Evolutionary conservation across 495 filamentous ascomycete species (phyloP).

Genomic region (Annulohypoxylon nitens): DNA sequence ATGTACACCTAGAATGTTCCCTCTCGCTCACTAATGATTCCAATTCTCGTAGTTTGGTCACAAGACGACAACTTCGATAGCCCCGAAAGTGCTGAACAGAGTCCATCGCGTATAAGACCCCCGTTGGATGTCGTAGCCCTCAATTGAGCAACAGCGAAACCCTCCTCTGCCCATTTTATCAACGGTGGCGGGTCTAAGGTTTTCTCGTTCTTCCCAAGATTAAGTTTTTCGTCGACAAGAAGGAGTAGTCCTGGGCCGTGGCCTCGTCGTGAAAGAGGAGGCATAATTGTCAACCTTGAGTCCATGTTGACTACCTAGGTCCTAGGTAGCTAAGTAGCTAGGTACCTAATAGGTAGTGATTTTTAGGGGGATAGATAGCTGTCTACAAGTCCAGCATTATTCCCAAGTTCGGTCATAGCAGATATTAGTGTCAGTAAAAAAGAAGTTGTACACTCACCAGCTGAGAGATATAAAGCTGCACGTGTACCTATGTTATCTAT

Average conservation of each 20-base stretch:
- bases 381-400: not conserved
- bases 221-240: constrained; percentile 33
- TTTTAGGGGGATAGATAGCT: not conserved
- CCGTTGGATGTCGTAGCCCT: constrained; percentile 10
- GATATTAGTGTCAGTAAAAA: not conserved
- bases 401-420: not conserved
- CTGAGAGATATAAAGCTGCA: not conserved
- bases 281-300: constrained; percentile 21
- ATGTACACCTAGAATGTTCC: not conserved
- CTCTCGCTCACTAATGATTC: constrained; percentile 52
- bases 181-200: constrained; percentile 62
- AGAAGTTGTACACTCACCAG: not conserved
- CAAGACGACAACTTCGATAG: constrained; percentile 49
- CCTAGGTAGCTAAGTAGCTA: no score
- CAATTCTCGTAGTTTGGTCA: constrained; percentile 49
- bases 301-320: not conserved
- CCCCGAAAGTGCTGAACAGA: constrained; percentile 38
- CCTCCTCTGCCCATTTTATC: constrained; percentile 72
- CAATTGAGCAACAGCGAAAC: constrained; percentile 65
- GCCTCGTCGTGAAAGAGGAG: constrained; percentile 47
- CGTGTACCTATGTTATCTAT: not conserved
- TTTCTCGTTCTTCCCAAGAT: constrained; percentile 39
- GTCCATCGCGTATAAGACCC: constrained; percentile 27
- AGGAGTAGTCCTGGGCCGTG: constrained; percentile 50
- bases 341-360: not conserved